Conservation (phyloP, 1,284 basidiomycete species). For the Melampsora americana region DNA sequence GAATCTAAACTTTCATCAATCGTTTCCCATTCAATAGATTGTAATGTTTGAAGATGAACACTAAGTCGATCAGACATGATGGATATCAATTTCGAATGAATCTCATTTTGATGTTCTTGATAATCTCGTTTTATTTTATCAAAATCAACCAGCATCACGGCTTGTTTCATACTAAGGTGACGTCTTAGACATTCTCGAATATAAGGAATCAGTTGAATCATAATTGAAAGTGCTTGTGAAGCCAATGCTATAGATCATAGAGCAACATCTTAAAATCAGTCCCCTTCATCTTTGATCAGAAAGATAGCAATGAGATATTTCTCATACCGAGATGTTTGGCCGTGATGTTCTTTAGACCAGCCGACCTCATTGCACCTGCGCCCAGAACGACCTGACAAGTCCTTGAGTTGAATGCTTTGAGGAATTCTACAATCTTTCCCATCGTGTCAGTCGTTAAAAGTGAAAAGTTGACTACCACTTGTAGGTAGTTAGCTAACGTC, state of each 20-base stretch:
- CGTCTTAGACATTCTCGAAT: conserved; percentile 88
- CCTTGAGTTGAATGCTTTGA: conserved; percentile 94
- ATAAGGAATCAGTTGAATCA: conserved; percentile 93
- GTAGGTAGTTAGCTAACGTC: conserved; percentile 79
- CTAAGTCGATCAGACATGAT: conserved; percentile 95
- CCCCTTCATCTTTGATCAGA: conserved; percentile 23
- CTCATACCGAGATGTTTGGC: conserved; percentile 85
- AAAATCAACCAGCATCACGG: conserved; percentile 94
- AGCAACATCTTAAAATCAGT: conserved; percentile 35
- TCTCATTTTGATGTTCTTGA: conserved; percentile 98
- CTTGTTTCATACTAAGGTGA: conserved; percentile 85
- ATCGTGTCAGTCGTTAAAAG: conserved; percentile 89
- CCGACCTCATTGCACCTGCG: conserved; percentile 95
- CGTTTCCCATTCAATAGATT: conserved; percentile 72
- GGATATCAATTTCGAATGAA: conserved; percentile 92
- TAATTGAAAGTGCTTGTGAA: conserved; percentile 87
- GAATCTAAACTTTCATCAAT: conserved; percentile 47
- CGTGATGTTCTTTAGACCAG: conserved; percentile 95
- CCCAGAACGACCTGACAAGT: conserved; percentile 97
- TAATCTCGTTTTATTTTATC: conserved; percentile 97
- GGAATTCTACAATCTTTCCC: conserved; percentile 86
- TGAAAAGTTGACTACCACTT: conserved; percentile 80
- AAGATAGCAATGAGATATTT: neutral
- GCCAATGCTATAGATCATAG: conserved; percentile 68
- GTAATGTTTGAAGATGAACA: conserved; percentile 62